Percentiles rank a stretch among this genome's conserved stretches.
Evolutionary conservation across 2,329 filamentous ascomycete species (phyloP).

Genomic region (Albophoma yamanashiensis): DNA sequence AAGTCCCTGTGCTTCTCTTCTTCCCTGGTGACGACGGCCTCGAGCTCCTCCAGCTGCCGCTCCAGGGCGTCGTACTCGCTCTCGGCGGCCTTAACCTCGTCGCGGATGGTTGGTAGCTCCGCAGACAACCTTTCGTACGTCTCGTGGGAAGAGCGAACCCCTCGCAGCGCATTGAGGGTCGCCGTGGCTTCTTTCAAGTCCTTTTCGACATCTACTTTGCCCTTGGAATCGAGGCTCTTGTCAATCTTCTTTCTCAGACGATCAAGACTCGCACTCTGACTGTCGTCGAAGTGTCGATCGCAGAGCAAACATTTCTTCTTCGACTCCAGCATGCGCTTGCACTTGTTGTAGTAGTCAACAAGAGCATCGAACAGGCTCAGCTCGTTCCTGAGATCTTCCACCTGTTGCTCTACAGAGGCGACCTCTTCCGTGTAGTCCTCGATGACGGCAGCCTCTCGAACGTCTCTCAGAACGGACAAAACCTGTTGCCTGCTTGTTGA

Average conservation of each 20-base stretch:
- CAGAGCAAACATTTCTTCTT: conserved; percentile 72
- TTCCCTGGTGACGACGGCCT: conserved; percentile 53
- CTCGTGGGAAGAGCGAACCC: conserved; percentile 59
- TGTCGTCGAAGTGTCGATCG: conserved; percentile 54
- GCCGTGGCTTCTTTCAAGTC: conserved; percentile 41
- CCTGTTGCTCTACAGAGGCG: conserved; percentile 41
- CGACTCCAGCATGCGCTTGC: conserved; percentile 52
- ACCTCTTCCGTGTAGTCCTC: conserved; percentile 45
- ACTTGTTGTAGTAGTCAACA: conserved; percentile 60
- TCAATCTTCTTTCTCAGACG: conserved; percentile 58
- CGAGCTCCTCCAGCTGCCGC: conserved; percentile 54
- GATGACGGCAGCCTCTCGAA: conserved; percentile 33
- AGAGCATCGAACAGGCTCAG: conserved; percentile 59
- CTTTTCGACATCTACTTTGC: conserved; percentile 50
- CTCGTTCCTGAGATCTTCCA: conserved; percentile 52
- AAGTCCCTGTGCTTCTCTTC: conserved; percentile 60
- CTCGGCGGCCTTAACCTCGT: conserved; percentile 51
- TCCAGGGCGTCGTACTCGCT: conserved; percentile 50
- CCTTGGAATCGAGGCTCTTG: conserved; percentile 48
- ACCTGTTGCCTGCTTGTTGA: conserved; percentile 49
- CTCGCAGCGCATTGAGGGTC: conserved; percentile 48
- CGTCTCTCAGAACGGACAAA: conserved; percentile 32
- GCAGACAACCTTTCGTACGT: conserved; percentile 58
- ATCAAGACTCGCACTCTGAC: conserved; percentile 44
- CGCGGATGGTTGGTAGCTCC: conserved; percentile 60